A percentile compares a stretch with the other conserved stretches of the same genome.
These are phyloP conservation scores for Fusarium oligoseptatum DNA, from an alignment of 2,329 filamentous ascomycete genomes.

Conservation along the genomic window DNA sequence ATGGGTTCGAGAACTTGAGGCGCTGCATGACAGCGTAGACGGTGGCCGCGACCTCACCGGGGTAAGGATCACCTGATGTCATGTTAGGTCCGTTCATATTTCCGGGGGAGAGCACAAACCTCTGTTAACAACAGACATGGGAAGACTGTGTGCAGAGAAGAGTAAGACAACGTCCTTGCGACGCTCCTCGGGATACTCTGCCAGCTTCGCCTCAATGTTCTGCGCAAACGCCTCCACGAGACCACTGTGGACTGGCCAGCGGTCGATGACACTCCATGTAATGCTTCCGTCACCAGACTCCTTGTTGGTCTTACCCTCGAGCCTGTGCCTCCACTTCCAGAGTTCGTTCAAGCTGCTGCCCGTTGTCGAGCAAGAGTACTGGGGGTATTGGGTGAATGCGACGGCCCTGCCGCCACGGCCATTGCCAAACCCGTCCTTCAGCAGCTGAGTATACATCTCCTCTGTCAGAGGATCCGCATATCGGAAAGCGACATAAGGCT, in stretches of 20 bases:
- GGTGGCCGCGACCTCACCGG: slow-evolving; percentile 93
- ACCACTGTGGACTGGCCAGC: slow-evolving; percentile 93
- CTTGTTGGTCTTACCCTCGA: slow-evolving; percentile 80
- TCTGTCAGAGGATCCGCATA: slow-evolving; percentile 96
- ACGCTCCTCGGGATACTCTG: slow-evolving; percentile 85
- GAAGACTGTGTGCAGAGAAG: slow-evolving; percentile 95
- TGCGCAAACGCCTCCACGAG: slow-evolving; percentile 92
- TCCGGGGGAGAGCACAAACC: slow-evolving; percentile 59
- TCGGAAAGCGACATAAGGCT: slow-evolving; percentile 96
- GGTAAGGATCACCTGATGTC: slow-evolving; percentile 86
- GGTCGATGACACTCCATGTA: slow-evolving; percentile 96
- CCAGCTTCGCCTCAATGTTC: slow-evolving; percentile 89
- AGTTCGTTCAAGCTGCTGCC: slow-evolving; percentile 96
- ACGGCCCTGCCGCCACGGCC: slow-evolving; percentile 94
- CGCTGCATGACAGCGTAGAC: slow-evolving; percentile 97
- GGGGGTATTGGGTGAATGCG: slow-evolving; percentile 97
- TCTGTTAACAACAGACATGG: slow-evolving; percentile 97
- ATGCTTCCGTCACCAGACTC: slow-evolving; percentile 76
- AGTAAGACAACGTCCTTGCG: slow-evolving; percentile 86
- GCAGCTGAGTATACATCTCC: slow-evolving; percentile 86
- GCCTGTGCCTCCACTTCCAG: slow-evolving; percentile 93
- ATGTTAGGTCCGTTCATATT: slow-evolving; percentile 43
- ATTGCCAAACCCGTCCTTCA: slow-evolving; percentile 90
- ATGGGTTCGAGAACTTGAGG: slow-evolving; percentile 88
- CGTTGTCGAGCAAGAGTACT: slow-evolving; percentile 98